Percentiles rank a stretch among this genome's conserved stretches.
Evolutionary conservation across 2,329 filamentous ascomycete species (phyloP).

Genomic region (Colletotrichum lini): DNA sequence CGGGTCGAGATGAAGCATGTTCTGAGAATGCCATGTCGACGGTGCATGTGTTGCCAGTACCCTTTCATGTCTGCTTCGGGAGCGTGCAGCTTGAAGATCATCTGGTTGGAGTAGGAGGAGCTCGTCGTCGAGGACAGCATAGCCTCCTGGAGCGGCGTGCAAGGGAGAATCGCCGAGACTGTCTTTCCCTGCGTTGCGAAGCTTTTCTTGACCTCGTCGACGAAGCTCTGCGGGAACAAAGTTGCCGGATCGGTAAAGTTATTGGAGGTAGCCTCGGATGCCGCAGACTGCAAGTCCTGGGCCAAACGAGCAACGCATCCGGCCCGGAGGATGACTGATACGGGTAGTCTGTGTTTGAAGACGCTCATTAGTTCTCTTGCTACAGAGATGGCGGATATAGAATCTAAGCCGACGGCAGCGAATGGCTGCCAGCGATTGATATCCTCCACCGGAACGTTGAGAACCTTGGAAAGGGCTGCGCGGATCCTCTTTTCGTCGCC

Average conservation of each 20-base stretch:
- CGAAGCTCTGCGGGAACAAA: slow-evolving; percentile 9
- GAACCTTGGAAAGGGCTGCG: slow-evolving; percentile 64
- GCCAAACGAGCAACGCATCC: slow-evolving; percentile 76
- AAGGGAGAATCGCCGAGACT: slow-evolving; percentile 77
- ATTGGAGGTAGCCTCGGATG: background rate
- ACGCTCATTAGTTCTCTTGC: slow-evolving; percentile 68
- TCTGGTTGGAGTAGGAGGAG: slow-evolving; percentile 79
- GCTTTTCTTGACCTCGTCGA: background rate
- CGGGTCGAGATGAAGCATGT: slow-evolving; percentile 81
- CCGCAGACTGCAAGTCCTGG: slow-evolving; percentile 38
- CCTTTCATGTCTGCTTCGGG: slow-evolving; percentile 64
- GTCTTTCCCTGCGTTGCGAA: slow-evolving; percentile 51
- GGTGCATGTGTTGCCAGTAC: slow-evolving; percentile 75
- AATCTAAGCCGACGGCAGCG: slow-evolving; percentile 85
- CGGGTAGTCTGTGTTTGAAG: slow-evolving; percentile 66
- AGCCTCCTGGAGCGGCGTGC: slow-evolving; percentile 88
- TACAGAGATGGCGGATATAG: slow-evolving; percentile 83
- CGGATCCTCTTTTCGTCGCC: slow-evolving; percentile 70
- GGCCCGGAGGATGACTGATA: slow-evolving; percentile 79
- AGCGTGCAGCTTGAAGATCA: slow-evolving; percentile 72
- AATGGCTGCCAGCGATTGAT: slow-evolving; percentile 80
- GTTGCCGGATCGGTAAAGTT: no score
- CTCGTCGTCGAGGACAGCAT: slow-evolving; percentile 78
- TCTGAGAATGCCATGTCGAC: slow-evolving; percentile 81
- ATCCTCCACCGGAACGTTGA: slow-evolving; percentile 59